Percentiles rank a stretch among this genome's conserved stretches.
Evolutionary conservation across 2,329 filamentous ascomycete genomes (phyloP).

Genomic region (Neodidymelliopsis sp.): DNA sequence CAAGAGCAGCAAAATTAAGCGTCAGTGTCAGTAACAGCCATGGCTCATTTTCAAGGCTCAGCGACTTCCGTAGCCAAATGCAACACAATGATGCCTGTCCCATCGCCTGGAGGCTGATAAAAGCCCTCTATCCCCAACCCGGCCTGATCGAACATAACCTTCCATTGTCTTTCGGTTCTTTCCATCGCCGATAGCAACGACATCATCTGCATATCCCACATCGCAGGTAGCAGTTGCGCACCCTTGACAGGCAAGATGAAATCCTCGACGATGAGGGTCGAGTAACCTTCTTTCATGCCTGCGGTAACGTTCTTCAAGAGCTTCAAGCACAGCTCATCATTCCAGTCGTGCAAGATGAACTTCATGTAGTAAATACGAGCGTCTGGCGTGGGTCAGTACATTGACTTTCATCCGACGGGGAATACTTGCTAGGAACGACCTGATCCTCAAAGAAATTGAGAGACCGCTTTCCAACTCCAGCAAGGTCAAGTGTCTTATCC

Average conservation of each 20-base stretch:
- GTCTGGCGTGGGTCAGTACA: not conserved
- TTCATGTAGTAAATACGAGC: constrained; percentile 23
- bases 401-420: too few relatives aligned
- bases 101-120: constrained; percentile 10
- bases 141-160: constrained; percentile 6
- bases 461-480: constrained; percentile 2
- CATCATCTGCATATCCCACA: constrained; percentile 24
- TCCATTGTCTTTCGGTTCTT: constrained; percentile 14
- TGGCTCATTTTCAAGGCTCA: too few relatives aligned
- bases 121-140: constrained; percentile 13
- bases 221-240: constrained; percentile 1
- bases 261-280: constrained; percentile 18
- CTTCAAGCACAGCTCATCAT: constrained; percentile 11
- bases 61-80: too few relatives aligned
- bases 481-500: constrained; percentile 4
- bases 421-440: too few relatives aligned
- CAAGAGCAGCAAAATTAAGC: too few relatives aligned
- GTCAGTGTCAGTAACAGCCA: too few relatives aligned
- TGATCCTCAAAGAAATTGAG: constrained; percentile 36
- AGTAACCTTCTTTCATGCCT: constrained; percentile 21
- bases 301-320: constrained; percentile 21
- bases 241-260: constrained; percentile 14
- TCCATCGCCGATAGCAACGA: constrained; percentile 12
- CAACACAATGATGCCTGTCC: constrained; percentile 13
- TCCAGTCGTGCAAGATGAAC: constrained; percentile 23